A percentile compares a stretch with the other conserved stretches of the same genome.
These are phyloP conservation scores for Ogataea hybrid DNA, from an alignment of 1,139 yeast species.

Conservation along the genomic window DNA sequence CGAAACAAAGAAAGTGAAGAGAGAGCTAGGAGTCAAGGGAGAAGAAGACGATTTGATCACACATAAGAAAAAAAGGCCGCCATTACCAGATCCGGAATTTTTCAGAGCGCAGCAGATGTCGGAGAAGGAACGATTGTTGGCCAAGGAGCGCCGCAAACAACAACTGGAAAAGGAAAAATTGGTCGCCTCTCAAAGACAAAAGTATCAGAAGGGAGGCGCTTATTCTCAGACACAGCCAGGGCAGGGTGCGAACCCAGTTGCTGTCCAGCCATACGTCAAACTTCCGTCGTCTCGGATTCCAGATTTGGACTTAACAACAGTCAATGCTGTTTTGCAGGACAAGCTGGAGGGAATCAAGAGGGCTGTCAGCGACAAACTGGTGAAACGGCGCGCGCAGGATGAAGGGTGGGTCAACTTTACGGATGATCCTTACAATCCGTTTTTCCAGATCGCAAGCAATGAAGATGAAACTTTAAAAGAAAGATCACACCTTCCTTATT, in stretches of 20 bases:
- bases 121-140: constrained; percentile 26
- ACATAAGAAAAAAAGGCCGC: constrained; percentile 68
- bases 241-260: constrained; percentile 21
- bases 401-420: constrained; percentile 74
- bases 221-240: constrained; percentile 14
- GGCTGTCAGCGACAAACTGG: constrained; percentile 80
- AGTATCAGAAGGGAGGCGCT: constrained; percentile 14
- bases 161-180: constrained; percentile 18
- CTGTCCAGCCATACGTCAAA: constrained; percentile 77
- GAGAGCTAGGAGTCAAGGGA: constrained; percentile 72
- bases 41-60: constrained; percentile 84
- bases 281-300: constrained; percentile 90
- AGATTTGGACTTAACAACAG: constrained; percentile 84
- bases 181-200: constrained; percentile 12
- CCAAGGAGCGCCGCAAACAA: constrained; percentile 17
- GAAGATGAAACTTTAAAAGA: constrained; percentile 45
- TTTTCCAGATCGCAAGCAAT: constrained; percentile 64
- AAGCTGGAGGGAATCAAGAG: constrained; percentile 76
- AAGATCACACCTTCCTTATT: constrained; percentile 68
- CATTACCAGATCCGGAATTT: constrained; percentile 32
- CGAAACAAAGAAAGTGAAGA: constrained; percentile 68
- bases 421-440: constrained; percentile 90
- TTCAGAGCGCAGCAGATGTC: constrained; percentile 25
- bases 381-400: constrained; percentile 70
- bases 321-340: constrained; percentile 69